Base-by-base conservation (phyloP, 176 grass and related monocot genomes). In the Triticum monococcum region DNA sequence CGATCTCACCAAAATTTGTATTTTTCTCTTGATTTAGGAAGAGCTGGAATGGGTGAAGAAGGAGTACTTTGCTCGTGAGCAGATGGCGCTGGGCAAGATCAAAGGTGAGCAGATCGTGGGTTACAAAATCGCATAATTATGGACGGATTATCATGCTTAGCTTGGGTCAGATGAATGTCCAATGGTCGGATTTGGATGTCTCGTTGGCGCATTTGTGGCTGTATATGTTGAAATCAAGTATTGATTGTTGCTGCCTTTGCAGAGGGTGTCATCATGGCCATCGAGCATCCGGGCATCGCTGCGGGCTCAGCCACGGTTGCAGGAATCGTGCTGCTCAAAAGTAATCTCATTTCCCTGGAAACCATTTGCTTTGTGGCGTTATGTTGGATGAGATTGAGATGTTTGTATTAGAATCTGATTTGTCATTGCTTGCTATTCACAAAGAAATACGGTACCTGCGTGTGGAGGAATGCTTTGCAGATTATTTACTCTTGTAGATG, bases 81-180 rank as follows among this genome's bases (percentile, higher is more conserved):
- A 88, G 89, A 54, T 85, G 71, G 86, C 87, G 50, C 56, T 91
- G 57, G 81, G 77, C 64, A 87, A 91, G 89, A 91, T 91, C 81
- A 91, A 91, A 88, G 86, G 86, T 91, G 16, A 28, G 30, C 22
- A 43, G 31, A 46, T 40, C 28, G 36, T 57, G 9, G 11, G 37
- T 17, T 67, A 68, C 72, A 52, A 50, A 32, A 77, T 48, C 4
- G 11, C 4, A 57, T 66, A 74, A 9, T 24, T 40, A 0, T 48
- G 22, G 9, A 71, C 56, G n/a, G 2, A 12, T 41, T 10, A 12
- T 0, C 52, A 56, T 63, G 3, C 16, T 28, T 52, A 24, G 14
- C 63, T 14, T 66, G 3, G 20, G 22, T 20, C 61, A 54, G 25
- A 74, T 62, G 12, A 22, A 65, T 64, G 36, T 50, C 20, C 8